Base-by-base conservation (phyloP, 1,284 basidiomycete genomes). In the Cutaneotrichosporon cavernicola region DNA sequence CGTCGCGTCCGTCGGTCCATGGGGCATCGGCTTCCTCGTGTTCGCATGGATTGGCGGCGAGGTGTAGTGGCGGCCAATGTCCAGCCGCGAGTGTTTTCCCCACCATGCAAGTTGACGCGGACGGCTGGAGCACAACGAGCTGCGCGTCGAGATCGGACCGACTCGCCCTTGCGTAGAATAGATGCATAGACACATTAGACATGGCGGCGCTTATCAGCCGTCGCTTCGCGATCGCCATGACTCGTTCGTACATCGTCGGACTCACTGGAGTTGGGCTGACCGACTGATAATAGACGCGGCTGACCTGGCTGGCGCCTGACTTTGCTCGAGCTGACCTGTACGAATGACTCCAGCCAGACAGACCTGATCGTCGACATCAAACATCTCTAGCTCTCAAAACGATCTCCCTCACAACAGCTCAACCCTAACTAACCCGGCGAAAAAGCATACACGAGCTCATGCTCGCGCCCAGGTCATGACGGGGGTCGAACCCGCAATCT, bases 41-140 rank as follows among this genome's bases (percentile, higher is more conserved):
- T 81, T 76, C 73, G 76, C 79, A 5, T 81, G 76, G 75, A 74
- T 80, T 6, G 79, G 79, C 16, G 79, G 79, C 16, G 79, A 81
- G 62, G 73, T 81, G 6, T 80, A 56, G 34, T 21, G 26, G 50
- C 38, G 50, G 10, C 26, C 50, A 13, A 30, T 7, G 26, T 22
- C 22, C n/a, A 21, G 49, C 22, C 4, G 46, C 47, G 22, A 26
- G 26, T 26, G 26, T 26, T 26, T 3, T 26, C 26, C 1, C 26
- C 26, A 3, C 26, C 26, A 26, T 26, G 26, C 26, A 22, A 7
- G 8, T 8, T 8, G 46, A 18, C 46, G 16, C 46, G 4, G 11
- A 9, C 46, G 7, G 11, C 34, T 36, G 8, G 34, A 13, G 26
- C 26, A 26, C 34, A 9, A 8, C 2, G 34, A 36, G 34, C 34